Percentiles rank a stretch among this genome's conserved stretches.
phyloP scores from a whole-genome alignment of 768 basidiomycete genomes.

The Boletus fagicola region DNA sequence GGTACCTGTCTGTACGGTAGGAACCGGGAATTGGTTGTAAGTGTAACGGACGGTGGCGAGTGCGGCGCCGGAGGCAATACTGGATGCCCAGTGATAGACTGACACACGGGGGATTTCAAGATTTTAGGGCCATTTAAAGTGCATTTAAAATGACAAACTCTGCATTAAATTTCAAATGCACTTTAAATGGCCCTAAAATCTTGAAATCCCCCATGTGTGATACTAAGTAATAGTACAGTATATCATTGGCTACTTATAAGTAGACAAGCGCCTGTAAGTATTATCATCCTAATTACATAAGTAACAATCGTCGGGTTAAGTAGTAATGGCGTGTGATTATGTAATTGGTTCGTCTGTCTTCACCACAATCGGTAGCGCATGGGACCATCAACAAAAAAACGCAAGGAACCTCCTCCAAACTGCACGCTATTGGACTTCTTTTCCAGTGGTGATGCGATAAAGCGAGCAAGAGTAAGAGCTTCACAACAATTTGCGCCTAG shows the following conservation, averaged over 20 bases:
- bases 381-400: constrained; percentile 39
- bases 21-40: neutral
- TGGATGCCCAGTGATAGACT: too few relatives aligned
- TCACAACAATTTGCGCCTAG: neutral
- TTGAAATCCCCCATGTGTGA: too few relatives aligned
- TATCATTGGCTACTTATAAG: too few relatives aligned
- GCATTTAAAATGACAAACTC: too few relatives aligned
- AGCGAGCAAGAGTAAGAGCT: constrained; percentile 19
- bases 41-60: neutral
- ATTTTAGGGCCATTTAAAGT: too few relatives aligned
- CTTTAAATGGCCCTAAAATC: too few relatives aligned
- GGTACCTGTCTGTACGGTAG: neutral
- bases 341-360: too few relatives aligned
- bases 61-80: neutral
- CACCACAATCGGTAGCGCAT: too few relatives aligned
- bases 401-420: constrained; percentile 30
- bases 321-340: neutral
- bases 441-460: constrained; percentile 20
- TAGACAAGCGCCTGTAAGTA: too few relatives aligned
- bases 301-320: neutral
- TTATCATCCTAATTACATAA: neutral
- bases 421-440: constrained; percentile 51
- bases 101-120: too few relatives aligned
- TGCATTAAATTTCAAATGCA: too few relatives aligned
- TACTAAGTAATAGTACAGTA: too few relatives aligned